Base-by-base conservation (phyloP, 2,329 filamentous ascomycete species). In the Aspergillus alliaceus region DNA sequence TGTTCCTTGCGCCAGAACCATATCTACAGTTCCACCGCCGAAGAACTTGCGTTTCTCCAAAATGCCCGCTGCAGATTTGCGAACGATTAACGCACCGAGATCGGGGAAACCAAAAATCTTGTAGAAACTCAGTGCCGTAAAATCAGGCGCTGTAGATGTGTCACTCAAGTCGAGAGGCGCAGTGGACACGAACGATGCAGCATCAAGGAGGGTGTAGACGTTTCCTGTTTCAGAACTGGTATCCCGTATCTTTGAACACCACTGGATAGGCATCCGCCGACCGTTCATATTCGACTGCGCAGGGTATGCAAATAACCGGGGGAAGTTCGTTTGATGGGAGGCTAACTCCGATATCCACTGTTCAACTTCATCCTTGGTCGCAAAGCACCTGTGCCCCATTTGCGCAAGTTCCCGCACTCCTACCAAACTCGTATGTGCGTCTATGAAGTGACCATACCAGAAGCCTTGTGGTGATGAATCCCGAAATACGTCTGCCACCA, bases 61-160 rank as follows among this genome's bases (percentile, higher is more conserved):
- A 3, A 88, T 70, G 37, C 81, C 72, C 6, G 84, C 85, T 12
- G 90, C 84, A 31, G 84, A 81, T 64, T 90, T 92, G 40, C 89
- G 86, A 12, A 98, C 86, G 29, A 98, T 86, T 57, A 99, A 76
- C 1, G 88, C 92, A 1, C 93, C 93, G 2, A 98, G 79, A 70
- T 98, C 91, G 0, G 93, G 93, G 63, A 97, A 97, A 1, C 95
- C 93, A 72, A 98, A 98, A n/a, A 97, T 93, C 73, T 98, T 99
- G 78, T 97, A 96, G 62, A 98, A 86, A 72, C 93, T 97, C 40
- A 98, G 69, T 0, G 91, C 89, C 0, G 86, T 88, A 64, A 98
- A 98, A 71, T 98, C 93, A 1, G 93, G 90, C 0, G 89, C 86
- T 0, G 75, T 70, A 0, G 79, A 76, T 0, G 81, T 65, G 63